phyloP scores from a whole-genome alignment of 495 filamentous ascomycete species.

The Lepidopterella palustris region DNA sequence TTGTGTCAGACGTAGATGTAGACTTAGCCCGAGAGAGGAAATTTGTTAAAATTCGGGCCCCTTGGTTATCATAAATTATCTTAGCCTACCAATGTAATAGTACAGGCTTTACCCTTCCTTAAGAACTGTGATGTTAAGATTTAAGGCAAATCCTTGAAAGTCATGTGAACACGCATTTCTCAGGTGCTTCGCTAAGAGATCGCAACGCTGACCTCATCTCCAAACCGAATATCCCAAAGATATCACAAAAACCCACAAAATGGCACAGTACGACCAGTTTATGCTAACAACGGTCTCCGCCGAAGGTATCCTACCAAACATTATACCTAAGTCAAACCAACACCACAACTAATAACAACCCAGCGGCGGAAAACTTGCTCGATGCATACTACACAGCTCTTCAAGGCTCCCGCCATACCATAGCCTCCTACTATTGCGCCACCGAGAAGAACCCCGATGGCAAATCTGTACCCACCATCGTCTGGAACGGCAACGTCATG shows the following conservation, averaged over 20 bases:
- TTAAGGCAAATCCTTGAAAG: no score
- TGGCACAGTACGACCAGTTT: background rate
- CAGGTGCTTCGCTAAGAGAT: background rate
- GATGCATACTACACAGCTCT: slow-evolving; percentile 43
- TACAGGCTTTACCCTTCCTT: no score
- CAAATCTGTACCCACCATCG: slow-evolving; percentile 46
- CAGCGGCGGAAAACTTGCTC: slow-evolving; percentile 31
- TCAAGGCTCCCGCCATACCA: slow-evolving; percentile 44
- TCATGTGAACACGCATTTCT: no score
- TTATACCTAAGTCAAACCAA: background rate
- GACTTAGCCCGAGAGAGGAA: no score
- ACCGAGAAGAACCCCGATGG: slow-evolving; percentile 38
- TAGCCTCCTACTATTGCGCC: slow-evolving; percentile 53
- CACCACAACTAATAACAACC: background rate
- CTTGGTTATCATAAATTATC: no score
- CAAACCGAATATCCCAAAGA: background rate
- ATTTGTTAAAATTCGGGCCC: no score
- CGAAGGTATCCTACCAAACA: background rate
- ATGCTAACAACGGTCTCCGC: background rate
- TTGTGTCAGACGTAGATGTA: no score
- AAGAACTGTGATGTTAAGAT: no score
- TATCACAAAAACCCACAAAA: background rate
- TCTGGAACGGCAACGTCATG: slow-evolving; percentile 61
- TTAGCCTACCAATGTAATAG: no score
- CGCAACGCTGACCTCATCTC: background rate